Percentiles rank a stretch among this genome's conserved stretches.
Conservation (phyloP, 495 filamentous ascomycete species). For the Penicillium lividum region DNA sequence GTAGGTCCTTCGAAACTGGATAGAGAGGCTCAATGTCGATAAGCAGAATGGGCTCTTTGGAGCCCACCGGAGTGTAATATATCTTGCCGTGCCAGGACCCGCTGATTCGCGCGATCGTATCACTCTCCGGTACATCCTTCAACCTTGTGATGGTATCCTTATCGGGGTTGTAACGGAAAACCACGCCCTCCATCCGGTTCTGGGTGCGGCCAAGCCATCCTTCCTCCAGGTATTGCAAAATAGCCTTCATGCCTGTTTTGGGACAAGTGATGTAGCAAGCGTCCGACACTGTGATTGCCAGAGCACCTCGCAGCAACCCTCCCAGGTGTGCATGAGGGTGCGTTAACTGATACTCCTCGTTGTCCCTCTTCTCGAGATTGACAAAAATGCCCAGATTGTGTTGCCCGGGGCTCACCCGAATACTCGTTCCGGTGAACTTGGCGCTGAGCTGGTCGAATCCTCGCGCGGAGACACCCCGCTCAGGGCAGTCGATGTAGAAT, state of each 20-base stretch:
- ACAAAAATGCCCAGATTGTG: constrained; percentile 97
- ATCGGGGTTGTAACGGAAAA: constrained; percentile 82
- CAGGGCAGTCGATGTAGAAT: constrained; percentile 90
- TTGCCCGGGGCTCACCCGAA: constrained; percentile 85
- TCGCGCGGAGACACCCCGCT: constrained; percentile 83
- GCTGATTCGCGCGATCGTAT: constrained; percentile 78
- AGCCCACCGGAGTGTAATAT: constrained; percentile 60
- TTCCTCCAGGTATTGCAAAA: constrained; percentile 90
- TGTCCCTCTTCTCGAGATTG: constrained; percentile 71
- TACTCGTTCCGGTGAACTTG: constrained; percentile 95
- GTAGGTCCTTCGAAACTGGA: constrained; percentile 74
- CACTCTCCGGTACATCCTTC: constrained; percentile 80
- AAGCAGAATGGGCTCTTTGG: constrained; percentile 67
- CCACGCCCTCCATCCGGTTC: constrained; percentile 85
- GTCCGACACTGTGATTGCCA: constrained; percentile 86
- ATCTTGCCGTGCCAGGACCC: constrained; percentile 81
- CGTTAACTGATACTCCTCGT: constrained; percentile 92
- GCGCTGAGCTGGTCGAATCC: constrained; percentile 96
- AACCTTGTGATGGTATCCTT: constrained; percentile 76
- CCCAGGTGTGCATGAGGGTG: constrained; percentile 93
- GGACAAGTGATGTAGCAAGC: constrained; percentile 82
- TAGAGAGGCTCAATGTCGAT: constrained; percentile 82
- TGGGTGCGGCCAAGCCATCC: constrained; percentile 91
- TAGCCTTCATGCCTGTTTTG: constrained; percentile 84
- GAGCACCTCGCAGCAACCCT: constrained; percentile 77